These are phyloP conservation scores for Diaporthe amygdali DNA, from an alignment of 2,329 filamentous ascomycete genomes.

Conservation along the genomic window DNA sequence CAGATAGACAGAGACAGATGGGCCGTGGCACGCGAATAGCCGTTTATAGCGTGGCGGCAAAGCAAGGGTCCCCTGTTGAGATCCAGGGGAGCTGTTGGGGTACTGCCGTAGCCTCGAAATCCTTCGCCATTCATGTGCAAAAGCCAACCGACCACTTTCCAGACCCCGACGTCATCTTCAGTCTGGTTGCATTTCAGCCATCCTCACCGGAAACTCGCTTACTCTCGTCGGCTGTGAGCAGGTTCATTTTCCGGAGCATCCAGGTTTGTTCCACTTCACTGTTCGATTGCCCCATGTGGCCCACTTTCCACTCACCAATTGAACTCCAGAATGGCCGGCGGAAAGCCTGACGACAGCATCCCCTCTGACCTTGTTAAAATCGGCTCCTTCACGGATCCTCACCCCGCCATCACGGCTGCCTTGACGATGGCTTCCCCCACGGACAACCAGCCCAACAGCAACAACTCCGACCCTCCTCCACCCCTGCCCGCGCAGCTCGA, in stretches of 20 bases:
- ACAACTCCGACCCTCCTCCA: constrained; percentile 18
- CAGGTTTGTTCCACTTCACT: not conserved
- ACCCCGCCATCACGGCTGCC: not conserved
- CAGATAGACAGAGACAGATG: not conserved
- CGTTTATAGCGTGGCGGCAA: too few species aligned
- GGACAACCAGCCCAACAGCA: not conserved
- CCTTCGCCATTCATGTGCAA: not conserved
- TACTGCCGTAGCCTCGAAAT: not conserved
- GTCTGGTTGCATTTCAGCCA: not conserved
- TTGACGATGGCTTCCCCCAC: not conserved
- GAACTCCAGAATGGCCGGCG: not conserved
- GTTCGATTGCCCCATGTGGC: not conserved
- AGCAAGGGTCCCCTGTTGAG: not conserved
- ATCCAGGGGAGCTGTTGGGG: not conserved
- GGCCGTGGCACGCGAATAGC: too few species aligned
- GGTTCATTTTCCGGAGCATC: not conserved
- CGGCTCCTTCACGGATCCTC: not conserved
- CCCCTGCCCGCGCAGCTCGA: constrained; percentile 20
- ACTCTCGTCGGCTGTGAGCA: not conserved
- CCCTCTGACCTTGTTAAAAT: not conserved
- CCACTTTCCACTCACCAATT: not conserved
- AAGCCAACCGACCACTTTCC: not conserved
- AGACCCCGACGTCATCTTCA: constrained; percentile 1
- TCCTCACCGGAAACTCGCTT: not conserved
- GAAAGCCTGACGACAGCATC: constrained; percentile 4